A percentile compares a stretch with the other conserved stretches of the same genome.
These are phyloP conservation scores for Hemisphaericaspora subhashii DNA, from an alignment of 1,139 yeast species.

Conservation along the genomic window DNA sequence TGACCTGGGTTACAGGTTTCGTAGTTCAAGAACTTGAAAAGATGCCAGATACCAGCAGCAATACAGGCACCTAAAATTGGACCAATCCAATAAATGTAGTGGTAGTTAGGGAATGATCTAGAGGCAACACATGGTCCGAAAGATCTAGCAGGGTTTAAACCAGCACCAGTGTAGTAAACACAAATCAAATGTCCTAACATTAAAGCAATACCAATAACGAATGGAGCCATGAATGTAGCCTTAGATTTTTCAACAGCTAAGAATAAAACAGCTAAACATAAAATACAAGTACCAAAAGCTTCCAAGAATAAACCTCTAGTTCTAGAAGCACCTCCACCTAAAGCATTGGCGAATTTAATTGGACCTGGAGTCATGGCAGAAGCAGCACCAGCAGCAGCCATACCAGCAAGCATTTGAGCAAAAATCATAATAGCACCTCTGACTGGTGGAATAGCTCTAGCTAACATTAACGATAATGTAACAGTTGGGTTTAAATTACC, in stretches of 20 bases:
- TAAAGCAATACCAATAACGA: slow-evolving; percentile 79
- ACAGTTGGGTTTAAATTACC: slow-evolving; percentile 93
- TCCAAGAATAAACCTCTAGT: slow-evolving; percentile 80
- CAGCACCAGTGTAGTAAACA: slow-evolving; percentile 88
- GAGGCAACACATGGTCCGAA: slow-evolving; percentile 83
- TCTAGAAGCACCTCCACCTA: slow-evolving; percentile 73
- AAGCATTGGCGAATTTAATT: slow-evolving; percentile 66
- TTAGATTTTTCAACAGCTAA: slow-evolving; percentile 82
- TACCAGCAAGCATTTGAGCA: slow-evolving; percentile 79
- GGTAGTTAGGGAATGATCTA: slow-evolving; percentile 72
- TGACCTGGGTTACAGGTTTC: slow-evolving; percentile 74
- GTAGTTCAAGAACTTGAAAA: slow-evolving; percentile 66
- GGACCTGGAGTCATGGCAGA: slow-evolving; percentile 85
- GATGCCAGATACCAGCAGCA: slow-evolving; percentile 68
- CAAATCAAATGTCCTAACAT: slow-evolving; percentile 81
- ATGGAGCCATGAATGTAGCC: slow-evolving; percentile 79
- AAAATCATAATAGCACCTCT: slow-evolving; percentile 67
- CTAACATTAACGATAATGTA: slow-evolving; percentile 66
- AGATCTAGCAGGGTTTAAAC: slow-evolving; percentile 88
- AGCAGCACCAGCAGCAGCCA: slow-evolving; percentile 93
- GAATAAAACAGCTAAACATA: slow-evolving; percentile 76
- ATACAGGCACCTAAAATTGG: slow-evolving; percentile 70
- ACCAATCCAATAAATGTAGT: slow-evolving; percentile 94
- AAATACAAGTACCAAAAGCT: slow-evolving; percentile 74
- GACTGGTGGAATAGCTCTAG: slow-evolving; percentile 71